phyloP scores from a whole-genome alignment of 148 eudicot species.

The Cornus kousa region DNA sequence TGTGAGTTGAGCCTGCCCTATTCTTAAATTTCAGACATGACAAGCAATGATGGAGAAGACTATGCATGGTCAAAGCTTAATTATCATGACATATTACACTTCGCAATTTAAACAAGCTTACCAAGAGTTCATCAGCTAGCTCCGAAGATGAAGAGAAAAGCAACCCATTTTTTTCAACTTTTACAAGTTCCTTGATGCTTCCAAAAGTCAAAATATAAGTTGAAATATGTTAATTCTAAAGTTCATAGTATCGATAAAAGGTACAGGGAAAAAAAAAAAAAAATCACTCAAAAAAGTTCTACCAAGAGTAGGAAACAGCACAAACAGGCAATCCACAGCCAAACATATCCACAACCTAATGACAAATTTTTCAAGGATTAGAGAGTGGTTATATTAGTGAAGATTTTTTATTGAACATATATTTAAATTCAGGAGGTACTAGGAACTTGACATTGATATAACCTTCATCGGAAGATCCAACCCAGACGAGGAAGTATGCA shows the following conservation, averaged over 20 bases:
- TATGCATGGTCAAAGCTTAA: background rate
- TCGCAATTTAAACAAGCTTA: conserved; percentile 28
- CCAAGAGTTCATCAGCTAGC: conserved; percentile 87
- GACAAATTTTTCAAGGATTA: conserved; percentile 6
- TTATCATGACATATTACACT: background rate
- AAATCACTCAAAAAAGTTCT: conserved; percentile 15
- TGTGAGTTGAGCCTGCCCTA: background rate
- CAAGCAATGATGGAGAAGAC: background rate
- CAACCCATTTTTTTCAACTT: conserved; percentile 85
- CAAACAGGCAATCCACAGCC: conserved; percentile 99
- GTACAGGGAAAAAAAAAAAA: background rate
- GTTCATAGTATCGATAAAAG: background rate
- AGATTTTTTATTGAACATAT: background rate
- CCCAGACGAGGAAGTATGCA: conserved; percentile 98
- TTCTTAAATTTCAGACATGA: background rate
- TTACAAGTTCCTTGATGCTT: conserved; percentile 92
- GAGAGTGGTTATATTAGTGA: background rate
- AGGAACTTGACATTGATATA: conserved; percentile 18
- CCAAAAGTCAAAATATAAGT: conserved; percentile 10
- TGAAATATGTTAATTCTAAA: background rate
- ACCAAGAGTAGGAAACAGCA: conserved; percentile 98
- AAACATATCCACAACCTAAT: conserved; percentile 98
- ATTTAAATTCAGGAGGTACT: background rate
- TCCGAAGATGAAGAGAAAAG: conserved; percentile 95
- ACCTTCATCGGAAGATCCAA: conserved; percentile 99